Evolutionary conservation across 2,329 filamentous ascomycete species (phyloP).

Genomic region (Cordyceps cateniannulata): DNA sequence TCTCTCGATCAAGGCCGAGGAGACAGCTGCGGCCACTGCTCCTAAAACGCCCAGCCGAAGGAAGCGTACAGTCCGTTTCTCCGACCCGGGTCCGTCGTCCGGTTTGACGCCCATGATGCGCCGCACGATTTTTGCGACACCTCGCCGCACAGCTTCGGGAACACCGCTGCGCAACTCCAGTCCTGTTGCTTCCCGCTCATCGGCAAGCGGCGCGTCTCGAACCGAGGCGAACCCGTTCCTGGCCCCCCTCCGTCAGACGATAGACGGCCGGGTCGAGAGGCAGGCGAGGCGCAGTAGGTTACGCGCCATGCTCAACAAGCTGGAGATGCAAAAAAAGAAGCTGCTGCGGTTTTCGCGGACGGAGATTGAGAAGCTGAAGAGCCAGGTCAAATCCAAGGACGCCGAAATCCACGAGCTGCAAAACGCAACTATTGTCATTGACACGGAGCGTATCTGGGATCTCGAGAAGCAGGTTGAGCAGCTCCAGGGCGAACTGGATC

Average conservation of each 20-base stretch:
- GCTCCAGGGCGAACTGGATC: conserved; percentile 27
- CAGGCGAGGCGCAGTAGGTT: conserved; percentile 49
- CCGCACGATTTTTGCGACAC: conserved; percentile 39
- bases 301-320: conserved; percentile 51
- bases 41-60: conserved; percentile 23
- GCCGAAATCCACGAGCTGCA: conserved; percentile 47
- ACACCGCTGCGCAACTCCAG: conserved; percentile 26
- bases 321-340: conserved; percentile 40
- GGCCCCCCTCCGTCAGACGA: conserved; percentile 43
- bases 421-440: conserved; percentile 42
- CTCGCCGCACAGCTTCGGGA: conserved; percentile 39
- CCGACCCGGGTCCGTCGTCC: conserved; percentile 48
- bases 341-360: conserved; percentile 31
- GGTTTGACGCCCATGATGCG: conserved; percentile 54
- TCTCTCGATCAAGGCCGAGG: conserved; percentile 23
- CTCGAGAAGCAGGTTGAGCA: conserved; percentile 34
- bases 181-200: background rate
- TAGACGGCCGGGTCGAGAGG: conserved; percentile 51
- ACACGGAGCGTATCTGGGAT: conserved; percentile 39
- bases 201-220: conserved; percentile 21
- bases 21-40: background rate
- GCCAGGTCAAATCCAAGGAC: conserved; percentile 43
- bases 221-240: background rate
- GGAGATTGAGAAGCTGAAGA: conserved; percentile 43
- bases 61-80: conserved; percentile 52